Conservation (phyloP, 805 yeast species). For the Candida broadrunensis region DNA sequence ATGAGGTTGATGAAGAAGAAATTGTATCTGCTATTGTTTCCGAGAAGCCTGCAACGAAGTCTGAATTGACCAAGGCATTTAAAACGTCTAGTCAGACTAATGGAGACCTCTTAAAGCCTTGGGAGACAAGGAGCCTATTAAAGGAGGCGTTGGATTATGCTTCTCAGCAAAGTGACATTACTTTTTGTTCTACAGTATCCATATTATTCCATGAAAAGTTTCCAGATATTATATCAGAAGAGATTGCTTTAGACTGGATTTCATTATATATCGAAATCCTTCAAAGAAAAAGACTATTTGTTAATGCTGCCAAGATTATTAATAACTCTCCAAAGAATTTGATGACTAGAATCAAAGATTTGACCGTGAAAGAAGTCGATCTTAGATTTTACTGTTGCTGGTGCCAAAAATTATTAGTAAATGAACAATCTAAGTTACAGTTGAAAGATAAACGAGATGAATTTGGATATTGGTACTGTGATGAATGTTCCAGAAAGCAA, state of each 20-base stretch:
- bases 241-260: constrained; percentile 52
- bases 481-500: constrained; percentile 56
- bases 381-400: constrained; percentile 54
- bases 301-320: constrained; percentile 55
- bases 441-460: constrained; percentile 14
- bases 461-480: constrained; percentile 86
- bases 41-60: not conserved
- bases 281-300: constrained; percentile 48
- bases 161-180: constrained; percentile 59
- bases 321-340: constrained; percentile 37
- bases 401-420: constrained; percentile 58
- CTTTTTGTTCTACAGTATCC: constrained; percentile 56
- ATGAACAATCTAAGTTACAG: constrained; percentile 50
- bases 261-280: constrained; percentile 53
- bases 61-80: constrained; percentile 1
- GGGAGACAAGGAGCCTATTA: constrained; percentile 54
- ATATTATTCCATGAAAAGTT: constrained; percentile 45
- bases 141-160: constrained; percentile 53
- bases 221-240: constrained; percentile 16
- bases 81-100: constrained; percentile 4
- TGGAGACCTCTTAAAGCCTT: constrained; percentile 38
- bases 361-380: constrained; percentile 33
- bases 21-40: not conserved
- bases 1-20: constrained; percentile 15
- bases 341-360: constrained; percentile 22